Evolutionary conservation across 2,329 filamentous ascomycete species (phyloP).

Genomic region (Didymella pinodella): DNA sequence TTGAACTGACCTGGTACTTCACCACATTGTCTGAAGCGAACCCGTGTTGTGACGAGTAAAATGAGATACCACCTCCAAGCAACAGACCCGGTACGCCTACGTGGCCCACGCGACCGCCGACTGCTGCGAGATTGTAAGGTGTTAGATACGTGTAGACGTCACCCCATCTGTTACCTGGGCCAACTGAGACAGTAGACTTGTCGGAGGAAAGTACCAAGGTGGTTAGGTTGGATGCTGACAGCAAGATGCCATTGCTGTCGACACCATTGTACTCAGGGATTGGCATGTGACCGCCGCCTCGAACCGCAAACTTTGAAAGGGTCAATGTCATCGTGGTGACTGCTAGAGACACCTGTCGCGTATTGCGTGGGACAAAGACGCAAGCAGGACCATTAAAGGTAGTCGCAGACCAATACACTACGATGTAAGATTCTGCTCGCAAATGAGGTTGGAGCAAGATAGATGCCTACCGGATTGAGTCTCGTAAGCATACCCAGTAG

Average conservation of each 20-base stretch:
- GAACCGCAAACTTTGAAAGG: conserved; percentile 29
- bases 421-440: background rate
- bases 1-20: conserved; percentile 30
- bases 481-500: conserved; percentile 15
- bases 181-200: conserved; percentile 34
- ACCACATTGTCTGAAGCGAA: conserved; percentile 33
- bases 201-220: conserved; percentile 34
- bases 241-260: conserved; percentile 26
- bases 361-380: conserved; percentile 30
- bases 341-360: conserved; percentile 29
- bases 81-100: conserved; percentile 44
- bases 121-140: conserved; percentile 28
- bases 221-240: conserved; percentile 31
- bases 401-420: conserved; percentile 25
- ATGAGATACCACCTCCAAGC: conserved; percentile 39
- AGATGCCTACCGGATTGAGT: conserved; percentile 10
- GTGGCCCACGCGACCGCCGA: conserved; percentile 40
- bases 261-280: conserved; percentile 31
- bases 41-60: conserved; percentile 29
- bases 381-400: conserved; percentile 28
- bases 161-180: conserved; percentile 42
- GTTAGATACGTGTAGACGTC: conserved; percentile 42
- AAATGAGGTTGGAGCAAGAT: background rate
- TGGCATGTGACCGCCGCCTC: conserved; percentile 37
- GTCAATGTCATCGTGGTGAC: conserved; percentile 26